Evolutionary conservation across 1,284 basidiomycete genomes (phyloP).

Genomic region (Naganishia liquefaciens): DNA sequence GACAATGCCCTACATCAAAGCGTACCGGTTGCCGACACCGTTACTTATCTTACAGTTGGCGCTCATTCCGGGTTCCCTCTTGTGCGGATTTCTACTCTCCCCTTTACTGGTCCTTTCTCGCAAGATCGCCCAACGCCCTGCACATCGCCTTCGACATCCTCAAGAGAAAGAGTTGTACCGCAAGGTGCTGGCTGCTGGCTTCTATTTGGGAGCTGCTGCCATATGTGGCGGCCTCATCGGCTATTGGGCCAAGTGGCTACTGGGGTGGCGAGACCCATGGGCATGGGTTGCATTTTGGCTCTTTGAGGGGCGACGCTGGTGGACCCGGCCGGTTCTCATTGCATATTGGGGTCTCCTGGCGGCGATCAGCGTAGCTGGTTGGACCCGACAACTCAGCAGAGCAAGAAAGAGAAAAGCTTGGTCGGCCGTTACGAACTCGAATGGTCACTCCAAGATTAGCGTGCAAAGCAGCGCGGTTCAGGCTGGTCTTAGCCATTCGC

Average conservation of each 20-base stretch:
- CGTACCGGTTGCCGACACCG: slow-evolving; percentile 89
- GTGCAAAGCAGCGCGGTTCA: slow-evolving; percentile 18
- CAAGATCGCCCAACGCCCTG: slow-evolving; percentile 86
- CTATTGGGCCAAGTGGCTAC: slow-evolving; percentile 86
- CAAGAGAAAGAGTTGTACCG: slow-evolving; percentile 83
- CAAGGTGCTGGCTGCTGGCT: slow-evolving; percentile 78
- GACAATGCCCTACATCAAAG: slow-evolving; percentile 79
- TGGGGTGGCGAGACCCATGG: slow-evolving; percentile 84
- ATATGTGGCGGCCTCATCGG: slow-evolving; percentile 86
- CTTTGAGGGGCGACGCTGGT: slow-evolving; percentile 70
- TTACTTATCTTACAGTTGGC: slow-evolving; percentile 90
- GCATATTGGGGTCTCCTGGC: slow-evolving; percentile 83
- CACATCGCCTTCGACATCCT: slow-evolving; percentile 83
- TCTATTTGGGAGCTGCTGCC: slow-evolving; percentile 75
- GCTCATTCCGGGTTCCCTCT: slow-evolving; percentile 85
- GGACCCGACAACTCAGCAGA: slow-evolving; percentile 82
- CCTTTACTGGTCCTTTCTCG: slow-evolving; percentile 90
- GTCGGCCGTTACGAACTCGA: slow-evolving; percentile 25
- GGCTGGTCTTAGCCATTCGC: background rate
- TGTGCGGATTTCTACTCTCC: slow-evolving; percentile 90
- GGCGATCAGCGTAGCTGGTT: slow-evolving; percentile 81
- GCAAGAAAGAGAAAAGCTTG: slow-evolving; percentile 65
- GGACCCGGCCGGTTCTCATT: slow-evolving; percentile 79
- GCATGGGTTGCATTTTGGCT: slow-evolving; percentile 77
- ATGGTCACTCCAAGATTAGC: slow-evolving; percentile 32